Base-by-base conservation (phyloP, 129 eudicot species). In the Tanacetum coccineum region DNA sequence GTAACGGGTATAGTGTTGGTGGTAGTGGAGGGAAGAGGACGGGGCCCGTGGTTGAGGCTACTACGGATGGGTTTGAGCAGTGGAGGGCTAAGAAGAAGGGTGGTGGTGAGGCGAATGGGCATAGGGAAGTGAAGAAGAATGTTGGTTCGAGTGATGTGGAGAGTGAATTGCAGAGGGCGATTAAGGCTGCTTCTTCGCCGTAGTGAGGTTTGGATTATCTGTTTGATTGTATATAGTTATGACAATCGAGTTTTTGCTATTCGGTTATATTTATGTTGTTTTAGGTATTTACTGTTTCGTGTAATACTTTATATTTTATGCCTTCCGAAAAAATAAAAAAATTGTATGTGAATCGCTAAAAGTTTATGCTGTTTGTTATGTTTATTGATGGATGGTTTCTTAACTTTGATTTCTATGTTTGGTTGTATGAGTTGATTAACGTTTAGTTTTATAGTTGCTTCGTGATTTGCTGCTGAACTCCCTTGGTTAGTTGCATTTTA, bases 91-190 rank as follows among this genome's bases (percentile, higher is more conserved):
- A 86, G 82, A 92, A 77, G 67, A 70, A 68, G 11, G 75, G 68
- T n/a, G 63, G 66, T 44, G 76, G 82, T 52, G 82, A 81, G 9
- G 84, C 51, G 40, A 74, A 64, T 81, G 70, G 54, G 76, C 62
- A 52, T 61, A 81, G 81, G 59, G 97, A 87, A 39, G 44, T 57
- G 0, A 83, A 83, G 84, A 83, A 82, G 77, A 75, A 70, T 59
- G 80, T 57, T 62, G 45, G 4, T 63, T 49, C 62, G 15, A 46
- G 65, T 26, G 96, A 88, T 64, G 82, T 91, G 67, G 96, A 91
- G 80, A 83, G 78, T 76, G 95, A 92, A 66, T 66, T 88, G 81
- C 95, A 92, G 78, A 86, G 79, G 81, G 98, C 96, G 18, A 88
- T 92, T 30, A 81, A 72, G 80, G 98, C 96, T 72, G 98, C 96